Percentiles rank a stretch among this genome's conserved stretches.
Conservation (phyloP, 176 grass and related monocot species). For the Saccharum officinarum region DNA sequence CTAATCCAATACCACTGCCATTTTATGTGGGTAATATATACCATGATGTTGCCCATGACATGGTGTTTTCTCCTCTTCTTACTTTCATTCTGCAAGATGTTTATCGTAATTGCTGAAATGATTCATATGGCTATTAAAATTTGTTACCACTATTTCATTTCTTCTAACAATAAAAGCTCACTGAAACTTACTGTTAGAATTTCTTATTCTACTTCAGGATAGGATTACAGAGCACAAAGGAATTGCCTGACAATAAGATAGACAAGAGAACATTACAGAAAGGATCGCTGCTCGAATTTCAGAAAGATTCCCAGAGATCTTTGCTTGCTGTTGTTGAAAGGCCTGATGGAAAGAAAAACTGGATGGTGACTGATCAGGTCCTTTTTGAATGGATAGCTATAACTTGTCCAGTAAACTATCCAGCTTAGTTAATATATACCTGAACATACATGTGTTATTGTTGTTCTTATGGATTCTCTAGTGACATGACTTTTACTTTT, state of each 20-base stretch:
- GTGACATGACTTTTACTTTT: slow-evolving; percentile 34
- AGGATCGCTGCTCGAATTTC: slow-evolving; percentile 87
- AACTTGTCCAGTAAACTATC: slow-evolving; percentile 6
- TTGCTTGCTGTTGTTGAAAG: slow-evolving; percentile 80
- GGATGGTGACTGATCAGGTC: slow-evolving; percentile 91
- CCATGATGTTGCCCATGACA: background rate
- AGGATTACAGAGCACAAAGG: slow-evolving; percentile 70
- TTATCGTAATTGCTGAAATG: slow-evolving; percentile 5
- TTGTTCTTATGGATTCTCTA: slow-evolving; percentile 22
- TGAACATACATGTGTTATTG: background rate
- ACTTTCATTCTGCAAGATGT: background rate
- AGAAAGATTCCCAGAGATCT: slow-evolving; percentile 82
- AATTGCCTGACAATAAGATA: slow-evolving; percentile 55
- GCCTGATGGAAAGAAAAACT: slow-evolving; percentile 95
- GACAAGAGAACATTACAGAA: slow-evolving; percentile 76
- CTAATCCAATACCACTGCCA: background rate
- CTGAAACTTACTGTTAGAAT: slow-evolving; percentile 23
- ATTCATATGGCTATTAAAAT: background rate
- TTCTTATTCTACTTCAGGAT: slow-evolving; percentile 48
- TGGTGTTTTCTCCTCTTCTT: background rate
- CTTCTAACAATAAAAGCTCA: background rate
- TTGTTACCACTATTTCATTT: background rate
- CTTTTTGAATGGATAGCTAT: slow-evolving; percentile 21
- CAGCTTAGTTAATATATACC: slow-evolving; percentile 7
- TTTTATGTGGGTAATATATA: background rate